A percentile compares a stretch with the other conserved stretches of the same genome.
These are phyloP conservation scores for Cichorium intybus DNA, from an alignment of 140 eudicot genomes.

Conservation along the genomic window DNA sequence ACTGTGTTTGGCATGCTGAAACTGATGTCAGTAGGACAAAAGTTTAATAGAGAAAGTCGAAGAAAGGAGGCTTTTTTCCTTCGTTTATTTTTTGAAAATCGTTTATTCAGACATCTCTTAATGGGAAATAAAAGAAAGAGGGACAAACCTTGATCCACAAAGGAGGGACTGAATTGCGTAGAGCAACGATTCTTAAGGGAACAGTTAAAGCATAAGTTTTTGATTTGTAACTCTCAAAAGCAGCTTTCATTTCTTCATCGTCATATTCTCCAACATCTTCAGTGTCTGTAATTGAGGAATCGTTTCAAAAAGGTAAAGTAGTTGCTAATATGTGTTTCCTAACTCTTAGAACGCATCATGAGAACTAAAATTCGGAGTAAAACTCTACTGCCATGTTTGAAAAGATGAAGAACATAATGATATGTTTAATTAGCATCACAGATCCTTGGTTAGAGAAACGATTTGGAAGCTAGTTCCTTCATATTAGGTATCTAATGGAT, in stretches of 20 bases:
- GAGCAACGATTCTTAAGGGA: constrained; percentile 76
- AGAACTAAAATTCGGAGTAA: not conserved
- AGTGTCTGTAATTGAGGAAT: constrained; percentile 25
- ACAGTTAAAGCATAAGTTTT: constrained; percentile 86
- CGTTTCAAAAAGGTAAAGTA: not conserved
- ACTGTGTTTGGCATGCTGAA: too few relatives aligned
- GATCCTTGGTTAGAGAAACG: not conserved
- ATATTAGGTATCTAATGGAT: not conserved
- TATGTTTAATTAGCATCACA: not conserved
- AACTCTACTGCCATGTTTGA: not conserved
- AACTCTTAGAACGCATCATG: not conserved
- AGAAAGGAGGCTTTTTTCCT: too few relatives aligned
- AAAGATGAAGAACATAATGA: not conserved
- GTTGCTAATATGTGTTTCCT: not conserved
- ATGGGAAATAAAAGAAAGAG: not conserved
- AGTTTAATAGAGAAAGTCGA: too few relatives aligned
- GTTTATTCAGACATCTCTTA: not conserved
- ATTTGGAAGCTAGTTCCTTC: not conserved
- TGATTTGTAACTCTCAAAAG: constrained; percentile 79
- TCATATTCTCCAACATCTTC: constrained; percentile 34
- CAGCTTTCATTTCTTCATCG: constrained; percentile 59
- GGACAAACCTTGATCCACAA: constrained; percentile 74
- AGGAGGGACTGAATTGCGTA: constrained; percentile 83
- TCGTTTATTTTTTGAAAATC: too few relatives aligned
- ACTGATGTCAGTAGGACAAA: too few relatives aligned